Conservation (phyloP, 257 asterid genomes). For the Solanum peruvianum region DNA sequence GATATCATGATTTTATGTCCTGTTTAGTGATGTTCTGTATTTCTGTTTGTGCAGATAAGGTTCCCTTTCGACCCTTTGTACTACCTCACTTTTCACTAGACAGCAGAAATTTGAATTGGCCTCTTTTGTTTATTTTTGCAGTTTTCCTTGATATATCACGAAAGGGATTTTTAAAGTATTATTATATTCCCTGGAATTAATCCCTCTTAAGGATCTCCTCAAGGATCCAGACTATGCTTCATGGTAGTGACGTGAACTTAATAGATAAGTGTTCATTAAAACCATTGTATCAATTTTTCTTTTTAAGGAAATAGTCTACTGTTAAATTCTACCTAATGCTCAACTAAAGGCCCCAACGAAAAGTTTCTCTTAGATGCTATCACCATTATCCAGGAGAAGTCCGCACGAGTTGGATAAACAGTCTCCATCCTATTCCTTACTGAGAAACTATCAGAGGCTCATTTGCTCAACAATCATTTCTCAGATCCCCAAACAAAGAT, state of each 20-base stretch:
- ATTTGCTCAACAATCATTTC: background rate
- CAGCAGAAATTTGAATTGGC: background rate
- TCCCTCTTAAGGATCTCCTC: background rate
- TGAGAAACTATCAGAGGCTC: background rate
- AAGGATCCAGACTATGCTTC: background rate
- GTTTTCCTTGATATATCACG: background rate
- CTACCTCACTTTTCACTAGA: background rate
- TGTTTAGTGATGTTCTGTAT: background rate
- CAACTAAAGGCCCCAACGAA: background rate
- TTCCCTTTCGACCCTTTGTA: background rate
- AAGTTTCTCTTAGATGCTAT: background rate
- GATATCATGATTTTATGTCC: background rate
- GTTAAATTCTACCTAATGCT: background rate
- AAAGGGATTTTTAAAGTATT: background rate
- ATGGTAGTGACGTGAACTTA: background rate
- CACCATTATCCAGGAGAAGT: background rate
- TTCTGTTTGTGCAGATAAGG: background rate
- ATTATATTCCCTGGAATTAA: background rate
- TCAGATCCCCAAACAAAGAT: background rate
- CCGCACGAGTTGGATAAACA: background rate
- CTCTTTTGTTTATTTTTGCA: background rate
- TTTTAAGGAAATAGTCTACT: background rate
- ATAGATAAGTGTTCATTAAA: background rate
- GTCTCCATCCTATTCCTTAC: background rate
- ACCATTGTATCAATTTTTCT: background rate